These are phyloP conservation scores for Globisporangium canariense DNA, from an alignment of 352 stramenopile species.

Conservation along the genomic window DNA sequence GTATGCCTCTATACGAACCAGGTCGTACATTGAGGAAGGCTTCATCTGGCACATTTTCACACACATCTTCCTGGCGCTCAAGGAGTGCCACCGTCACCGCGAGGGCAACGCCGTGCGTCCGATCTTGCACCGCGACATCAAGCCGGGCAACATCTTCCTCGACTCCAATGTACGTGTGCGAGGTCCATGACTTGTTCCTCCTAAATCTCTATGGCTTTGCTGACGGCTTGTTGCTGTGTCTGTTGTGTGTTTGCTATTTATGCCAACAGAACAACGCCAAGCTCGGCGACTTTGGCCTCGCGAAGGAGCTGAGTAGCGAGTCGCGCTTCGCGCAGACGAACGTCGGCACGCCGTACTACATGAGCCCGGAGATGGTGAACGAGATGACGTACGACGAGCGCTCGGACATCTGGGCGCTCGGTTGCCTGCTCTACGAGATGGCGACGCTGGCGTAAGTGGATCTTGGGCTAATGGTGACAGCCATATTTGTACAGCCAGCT, in stretches of 20 bases:
- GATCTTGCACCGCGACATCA: conserved; percentile 91
- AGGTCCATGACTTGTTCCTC: neutral
- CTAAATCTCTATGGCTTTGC: conserved; percentile 12
- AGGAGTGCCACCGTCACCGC: conserved; percentile 88
- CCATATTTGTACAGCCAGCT: no score
- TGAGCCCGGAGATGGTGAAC: conserved; percentile 91
- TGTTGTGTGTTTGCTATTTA: neutral
- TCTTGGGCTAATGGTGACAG: neutral
- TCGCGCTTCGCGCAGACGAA: conserved; percentile 90
- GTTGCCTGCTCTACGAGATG: conserved; percentile 91
- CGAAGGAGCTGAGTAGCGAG: conserved; percentile 89
- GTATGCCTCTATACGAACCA: conserved; percentile 12
- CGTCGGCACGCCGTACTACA: conserved; percentile 92
- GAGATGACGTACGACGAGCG: conserved; percentile 92
- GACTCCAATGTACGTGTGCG: conserved; percentile 72
- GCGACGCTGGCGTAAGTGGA: conserved; percentile 67
- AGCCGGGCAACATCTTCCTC: conserved; percentile 91
- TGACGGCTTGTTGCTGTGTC: conserved; percentile 6
- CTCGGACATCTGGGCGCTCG: conserved; percentile 90
- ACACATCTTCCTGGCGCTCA: conserved; percentile 90
- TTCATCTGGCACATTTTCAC: conserved; percentile 94
- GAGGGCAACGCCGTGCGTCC: conserved; percentile 75
- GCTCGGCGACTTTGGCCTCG: conserved; percentile 89
- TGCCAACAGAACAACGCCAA: conserved; percentile 84
- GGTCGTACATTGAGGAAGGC: conserved; percentile 89